Conservation (phyloP, 2,329 filamentous ascomycete species). For the Colletotrichum nymphaeae region DNA sequence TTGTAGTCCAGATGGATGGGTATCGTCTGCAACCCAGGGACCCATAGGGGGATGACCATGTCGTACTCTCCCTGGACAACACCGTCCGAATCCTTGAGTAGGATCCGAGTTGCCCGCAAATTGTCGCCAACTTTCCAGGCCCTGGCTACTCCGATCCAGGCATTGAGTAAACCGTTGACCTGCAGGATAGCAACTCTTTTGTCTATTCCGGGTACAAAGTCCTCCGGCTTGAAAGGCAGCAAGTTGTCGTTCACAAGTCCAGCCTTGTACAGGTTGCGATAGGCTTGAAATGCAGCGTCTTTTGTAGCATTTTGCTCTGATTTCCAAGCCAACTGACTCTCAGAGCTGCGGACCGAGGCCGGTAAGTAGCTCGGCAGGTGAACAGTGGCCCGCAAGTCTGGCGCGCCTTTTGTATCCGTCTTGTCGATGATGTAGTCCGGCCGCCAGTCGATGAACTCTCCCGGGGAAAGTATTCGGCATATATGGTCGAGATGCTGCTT, state of each 20-base stretch:
- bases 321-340: constrained; percentile 69
- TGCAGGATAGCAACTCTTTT: constrained; percentile 47
- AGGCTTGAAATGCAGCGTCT: constrained; percentile 88
- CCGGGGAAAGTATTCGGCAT: constrained; percentile 70
- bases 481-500: constrained; percentile 85
- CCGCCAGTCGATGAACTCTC: constrained; percentile 70
- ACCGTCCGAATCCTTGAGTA: constrained; percentile 43
- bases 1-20: constrained; percentile 52
- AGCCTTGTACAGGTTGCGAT: constrained; percentile 73
- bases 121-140: constrained; percentile 53
- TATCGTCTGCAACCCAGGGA: constrained; percentile 52
- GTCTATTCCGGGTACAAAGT: constrained; percentile 51
- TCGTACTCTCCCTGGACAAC: constrained; percentile 50
- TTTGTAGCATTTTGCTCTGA: constrained; percentile 79
- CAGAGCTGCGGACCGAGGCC: constrained; percentile 65
- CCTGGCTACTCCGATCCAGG: constrained; percentile 58
- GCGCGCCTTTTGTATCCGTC: constrained; percentile 42
- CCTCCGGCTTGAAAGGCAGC: constrained; percentile 68
- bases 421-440: constrained; percentile 74
- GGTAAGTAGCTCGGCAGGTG: constrained; percentile 78
- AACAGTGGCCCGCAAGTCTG: constrained; percentile 67
- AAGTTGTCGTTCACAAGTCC: constrained; percentile 83
- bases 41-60: constrained; percentile 54
- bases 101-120: constrained; percentile 37
- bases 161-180: constrained; percentile 54